These are phyloP conservation scores for Tillandsia leiboldiana DNA, from an alignment of 176 grass and related monocot genomes.

Conservation along the genomic window DNA sequence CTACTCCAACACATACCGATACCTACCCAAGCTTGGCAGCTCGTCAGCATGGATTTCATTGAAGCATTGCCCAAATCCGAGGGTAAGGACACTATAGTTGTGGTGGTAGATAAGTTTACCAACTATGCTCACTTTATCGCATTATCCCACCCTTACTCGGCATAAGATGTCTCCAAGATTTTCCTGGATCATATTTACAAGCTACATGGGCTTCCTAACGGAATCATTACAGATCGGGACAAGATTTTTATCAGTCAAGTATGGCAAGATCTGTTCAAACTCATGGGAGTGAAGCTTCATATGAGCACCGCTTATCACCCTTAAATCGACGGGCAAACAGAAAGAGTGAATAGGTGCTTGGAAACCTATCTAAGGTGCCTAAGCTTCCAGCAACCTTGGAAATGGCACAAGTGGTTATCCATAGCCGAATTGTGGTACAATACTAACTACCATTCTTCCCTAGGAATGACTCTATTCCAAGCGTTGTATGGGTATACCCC, in stretches of 20 bases:
- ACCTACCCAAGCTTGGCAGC: too few species aligned
- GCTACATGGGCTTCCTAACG: not conserved
- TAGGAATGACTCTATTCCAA: not conserved
- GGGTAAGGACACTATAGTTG: not conserved
- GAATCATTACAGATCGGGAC: not conserved
- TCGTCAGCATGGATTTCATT: too few species aligned
- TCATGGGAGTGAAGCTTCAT: not conserved
- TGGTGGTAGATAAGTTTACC: not conserved
- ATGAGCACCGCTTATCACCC: slow-evolving; percentile 5
- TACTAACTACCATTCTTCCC: not conserved
- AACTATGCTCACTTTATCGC: slow-evolving; percentile 8
- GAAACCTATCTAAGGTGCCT: not conserved
- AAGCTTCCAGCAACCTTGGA: not conserved
- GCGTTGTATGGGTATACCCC: not conserved
- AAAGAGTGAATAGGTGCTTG: not conserved
- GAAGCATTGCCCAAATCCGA: slow-evolving; percentile 7
- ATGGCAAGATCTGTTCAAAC: not conserved
- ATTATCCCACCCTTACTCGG: not conserved
- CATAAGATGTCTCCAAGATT: not conserved
- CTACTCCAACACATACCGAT: too few species aligned
- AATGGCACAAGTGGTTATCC: not conserved
- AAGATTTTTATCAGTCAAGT: not conserved
- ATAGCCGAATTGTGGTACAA: slow-evolving; percentile 10
- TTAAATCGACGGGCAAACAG: not conserved
- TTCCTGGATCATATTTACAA: too few species aligned